Evolutionary conservation across 306 rosid species (phyloP), one percentile per base, ranked within the genome.

Genomic region (Cicer yamashitae): DNA sequence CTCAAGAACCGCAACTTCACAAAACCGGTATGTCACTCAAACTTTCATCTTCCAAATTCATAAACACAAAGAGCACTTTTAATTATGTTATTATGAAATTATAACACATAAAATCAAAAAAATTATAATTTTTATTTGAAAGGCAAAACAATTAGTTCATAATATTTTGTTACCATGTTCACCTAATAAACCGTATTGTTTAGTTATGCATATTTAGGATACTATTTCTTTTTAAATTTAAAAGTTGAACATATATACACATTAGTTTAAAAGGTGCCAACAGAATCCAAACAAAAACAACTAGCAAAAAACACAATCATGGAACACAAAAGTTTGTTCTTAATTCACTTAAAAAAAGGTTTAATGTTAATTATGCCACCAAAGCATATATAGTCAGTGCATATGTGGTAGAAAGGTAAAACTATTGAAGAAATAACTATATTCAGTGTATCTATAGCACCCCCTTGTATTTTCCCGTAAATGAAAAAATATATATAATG

Each of bases 1-100:
- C 74, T 67, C 82, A 56, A 73, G 74, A 67, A 80, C 17, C 46
- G n/a, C 80, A 60, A 37, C 80, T 80, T 8, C 10, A 6, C 52
- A 73, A 72, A 38, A 54, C 14, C 34, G 74, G 82, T 84, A 52
- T 43, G 77, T 76, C 53, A 59, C 8, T 39, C 64, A 53, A 41
- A 75, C 43, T 38, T 56, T 75, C 40, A 65, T 58, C 58, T 38
- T 68, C 68, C 13, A n/a, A 11, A 8, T 60, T 72, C 1, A 7
- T 10, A 65, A 65, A 7, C 9, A 63, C 3, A 67, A 71, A 41
- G n/a, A 50, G 18, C 5, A 25, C 10, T 12, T 67, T 52, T 34
- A 57, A 22, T 3, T 43, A 25, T 60, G 37, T 10, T 34, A 10
- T 8, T 40, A 10, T 45, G 43, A 61, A 50, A 37, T 37, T 47